Conservation (phyloP, 768 basidiomycete genomes). For the Calocera viscosa region DNA sequence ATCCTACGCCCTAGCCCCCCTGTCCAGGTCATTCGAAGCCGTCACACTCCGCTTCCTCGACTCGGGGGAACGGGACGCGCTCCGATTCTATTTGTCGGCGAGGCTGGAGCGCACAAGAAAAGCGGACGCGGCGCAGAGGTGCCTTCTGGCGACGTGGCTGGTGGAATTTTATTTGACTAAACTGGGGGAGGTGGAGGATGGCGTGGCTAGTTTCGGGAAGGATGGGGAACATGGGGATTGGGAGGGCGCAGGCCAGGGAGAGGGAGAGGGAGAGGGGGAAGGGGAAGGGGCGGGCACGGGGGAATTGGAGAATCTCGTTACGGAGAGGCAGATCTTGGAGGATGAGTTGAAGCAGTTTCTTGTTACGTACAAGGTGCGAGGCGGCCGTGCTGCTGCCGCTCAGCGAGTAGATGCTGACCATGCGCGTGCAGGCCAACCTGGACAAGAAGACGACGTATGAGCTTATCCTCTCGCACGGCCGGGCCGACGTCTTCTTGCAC, state of each 20-base stretch:
- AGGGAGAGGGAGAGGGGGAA: background rate
- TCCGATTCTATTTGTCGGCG: conserved; percentile 80
- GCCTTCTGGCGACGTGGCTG: conserved; percentile 97
- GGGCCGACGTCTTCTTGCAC: conserved; percentile 83
- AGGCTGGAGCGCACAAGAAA: conserved; percentile 75
- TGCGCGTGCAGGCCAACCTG: conserved; percentile 52
- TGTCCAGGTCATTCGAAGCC: conserved; percentile 74
- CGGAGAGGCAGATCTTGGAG: conserved; percentile 71
- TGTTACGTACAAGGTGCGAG: conserved; percentile 73
- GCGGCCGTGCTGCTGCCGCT: background rate
- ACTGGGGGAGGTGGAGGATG: conserved; percentile 89
- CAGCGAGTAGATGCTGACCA: background rate
- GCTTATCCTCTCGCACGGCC: conserved; percentile 83
- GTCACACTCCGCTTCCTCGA: conserved; percentile 85
- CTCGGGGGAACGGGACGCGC: conserved; percentile 74
- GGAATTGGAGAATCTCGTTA: conserved; percentile 71
- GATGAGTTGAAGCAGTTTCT: conserved; percentile 90
- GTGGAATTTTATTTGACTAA: conserved; percentile 95
- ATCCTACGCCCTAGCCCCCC: conserved; percentile 67
- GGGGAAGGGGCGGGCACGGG: conserved; percentile 41
- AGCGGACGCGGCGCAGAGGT: conserved; percentile 83
- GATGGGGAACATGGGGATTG: background rate
- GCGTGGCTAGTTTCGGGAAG: conserved; percentile 45
- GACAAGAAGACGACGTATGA: conserved; percentile 81
- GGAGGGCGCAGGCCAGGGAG: background rate